Percentiles rank a stretch among this genome's conserved stretches.
Evolutionary conservation across 2,329 filamentous ascomycete genomes (phyloP).

Genomic region (Didymellaceae sp.): DNA sequence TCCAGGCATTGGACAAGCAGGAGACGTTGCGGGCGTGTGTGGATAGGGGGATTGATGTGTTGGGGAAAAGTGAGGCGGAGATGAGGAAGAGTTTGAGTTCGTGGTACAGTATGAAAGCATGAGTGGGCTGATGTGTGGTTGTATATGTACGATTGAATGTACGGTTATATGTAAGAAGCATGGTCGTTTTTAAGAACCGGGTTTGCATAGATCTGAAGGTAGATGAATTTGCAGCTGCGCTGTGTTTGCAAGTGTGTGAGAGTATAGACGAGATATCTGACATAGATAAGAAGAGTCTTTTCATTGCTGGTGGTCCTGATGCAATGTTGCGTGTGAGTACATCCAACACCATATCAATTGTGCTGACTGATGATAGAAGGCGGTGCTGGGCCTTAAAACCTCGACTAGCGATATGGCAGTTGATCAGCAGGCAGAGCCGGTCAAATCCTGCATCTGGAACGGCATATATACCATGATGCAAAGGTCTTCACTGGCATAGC

Average conservation of each 20-base stretch:
- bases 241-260: not conserved
- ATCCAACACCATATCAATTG: too few relatives aligned
- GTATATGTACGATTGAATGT: not conserved
- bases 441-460: too few relatives aligned
- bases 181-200: not conserved
- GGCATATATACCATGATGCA: too few relatives aligned
- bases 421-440: too few relatives aligned
- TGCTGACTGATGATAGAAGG: too few relatives aligned
- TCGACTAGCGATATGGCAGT: too few relatives aligned
- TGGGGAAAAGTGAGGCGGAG: constrained; percentile 38
- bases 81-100: constrained; percentile 31
- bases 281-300: not conserved
- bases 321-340: too few relatives aligned
- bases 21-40: constrained; percentile 75
- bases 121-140: not conserved
- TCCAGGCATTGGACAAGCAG: constrained; percentile 61
- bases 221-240: not conserved
- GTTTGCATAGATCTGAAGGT: not conserved
- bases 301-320: too few relatives aligned
- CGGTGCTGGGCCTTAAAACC: too few relatives aligned
- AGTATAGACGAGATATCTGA: not conserved
- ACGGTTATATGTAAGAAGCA: not conserved
- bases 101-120: constrained; percentile 30
- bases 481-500: too few relatives aligned
- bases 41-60: constrained; percentile 54